These are phyloP conservation scores for Cryptococcus neoformans DNA, from an alignment of 1,284 basidiomycete species.

Conservation along the genomic window DNA sequence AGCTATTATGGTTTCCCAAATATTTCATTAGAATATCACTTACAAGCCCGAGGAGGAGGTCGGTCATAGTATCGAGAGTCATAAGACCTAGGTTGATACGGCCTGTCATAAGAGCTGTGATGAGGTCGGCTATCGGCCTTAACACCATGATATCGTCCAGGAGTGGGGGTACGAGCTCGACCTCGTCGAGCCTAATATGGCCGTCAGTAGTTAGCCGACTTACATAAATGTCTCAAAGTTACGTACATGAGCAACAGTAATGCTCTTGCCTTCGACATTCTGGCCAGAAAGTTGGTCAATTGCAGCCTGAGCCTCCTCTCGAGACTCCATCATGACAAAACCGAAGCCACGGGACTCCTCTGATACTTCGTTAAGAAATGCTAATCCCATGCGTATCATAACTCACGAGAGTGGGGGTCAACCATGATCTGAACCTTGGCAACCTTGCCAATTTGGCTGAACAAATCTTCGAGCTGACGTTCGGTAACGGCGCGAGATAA, in stretches of 20 bases:
- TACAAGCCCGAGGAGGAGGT: conserved; percentile 26
- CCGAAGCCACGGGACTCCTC: conserved; percentile 92
- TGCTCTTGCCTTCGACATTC: conserved; percentile 78
- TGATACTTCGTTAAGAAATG: conserved; percentile 2
- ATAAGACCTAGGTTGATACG: conserved; percentile 49
- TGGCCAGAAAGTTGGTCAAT: conserved; percentile 77
- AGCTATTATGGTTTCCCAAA: background rate
- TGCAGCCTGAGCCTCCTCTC: conserved; percentile 84
- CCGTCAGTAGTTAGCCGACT: background rate
- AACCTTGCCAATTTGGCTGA: conserved; percentile 82
- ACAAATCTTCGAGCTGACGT: conserved; percentile 79
- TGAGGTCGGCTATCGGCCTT: conserved; percentile 43
- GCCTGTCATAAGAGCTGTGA: conserved; percentile 46
- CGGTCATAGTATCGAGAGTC: conserved; percentile 45
- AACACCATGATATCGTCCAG: conserved; percentile 75
- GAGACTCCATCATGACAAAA: conserved; percentile 91
- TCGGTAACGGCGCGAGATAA: conserved; percentile 77
- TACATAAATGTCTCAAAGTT: conserved; percentile 10
- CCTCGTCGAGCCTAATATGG: conserved; percentile 75
- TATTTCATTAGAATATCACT: conserved; percentile 3
- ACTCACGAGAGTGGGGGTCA: conserved; percentile 81
- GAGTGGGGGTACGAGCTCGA: conserved; percentile 90
- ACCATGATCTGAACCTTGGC: conserved; percentile 87
- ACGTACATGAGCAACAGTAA: conserved; percentile 79
- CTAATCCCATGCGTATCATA: background rate